Evolutionary conservation across 768 basidiomycete genomes (phyloP).

Genomic region (Ephemerocybe angulata): DNA sequence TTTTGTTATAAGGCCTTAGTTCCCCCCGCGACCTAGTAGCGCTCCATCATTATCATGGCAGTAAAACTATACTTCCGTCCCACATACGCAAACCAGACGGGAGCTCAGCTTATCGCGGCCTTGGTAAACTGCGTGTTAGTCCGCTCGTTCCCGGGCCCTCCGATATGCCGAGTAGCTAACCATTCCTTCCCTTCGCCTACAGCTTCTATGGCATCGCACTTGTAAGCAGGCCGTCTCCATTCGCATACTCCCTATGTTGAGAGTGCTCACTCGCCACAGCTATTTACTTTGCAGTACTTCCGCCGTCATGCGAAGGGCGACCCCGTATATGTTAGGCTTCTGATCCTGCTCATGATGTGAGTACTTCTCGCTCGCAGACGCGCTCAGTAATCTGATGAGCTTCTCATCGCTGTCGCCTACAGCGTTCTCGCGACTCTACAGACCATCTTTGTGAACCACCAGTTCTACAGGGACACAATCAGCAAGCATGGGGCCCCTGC

Average conservation of each 20-base stretch:
- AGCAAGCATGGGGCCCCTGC: neutral
- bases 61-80: no score
- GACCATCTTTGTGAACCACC: constrained; percentile 3
- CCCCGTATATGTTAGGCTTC: neutral
- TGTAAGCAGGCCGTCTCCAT: neutral
- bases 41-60: no score
- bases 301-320: neutral
- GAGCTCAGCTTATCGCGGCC: no score
- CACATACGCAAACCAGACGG: no score
- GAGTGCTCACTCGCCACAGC: neutral
- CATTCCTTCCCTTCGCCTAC: neutral
- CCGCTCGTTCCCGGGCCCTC: no score
- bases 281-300: neutral
- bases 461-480: neutral
- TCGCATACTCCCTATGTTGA: neutral
- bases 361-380: neutral
- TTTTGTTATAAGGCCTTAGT: no score
- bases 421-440: neutral
- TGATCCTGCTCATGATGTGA: neutral
- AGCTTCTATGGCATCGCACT: constrained; percentile 1
- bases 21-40: no score
- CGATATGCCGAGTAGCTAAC: neutral
- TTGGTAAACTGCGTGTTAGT: no score
- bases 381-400: neutral
- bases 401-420: neutral